Percentiles rank a stretch among this genome's conserved stretches.
These are phyloP conservation scores for Corylus avellana DNA, from an alignment of 306 rosid genomes.

Conservation along the genomic window DNA sequence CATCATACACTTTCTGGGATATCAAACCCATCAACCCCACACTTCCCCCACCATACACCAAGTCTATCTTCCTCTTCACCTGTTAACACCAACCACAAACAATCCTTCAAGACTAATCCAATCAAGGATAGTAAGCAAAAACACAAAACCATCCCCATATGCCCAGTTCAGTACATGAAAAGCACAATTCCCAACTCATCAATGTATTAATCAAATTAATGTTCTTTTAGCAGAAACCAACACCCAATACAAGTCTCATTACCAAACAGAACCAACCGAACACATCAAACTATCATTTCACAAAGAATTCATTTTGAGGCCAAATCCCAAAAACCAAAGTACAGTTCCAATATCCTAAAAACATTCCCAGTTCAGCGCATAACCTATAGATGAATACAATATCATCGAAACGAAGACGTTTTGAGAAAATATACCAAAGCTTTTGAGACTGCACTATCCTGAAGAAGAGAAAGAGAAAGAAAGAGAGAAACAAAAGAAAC, in stretches of 20 bases:
- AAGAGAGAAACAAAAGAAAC: constrained; percentile 17
- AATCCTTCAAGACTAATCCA: constrained; percentile 9
- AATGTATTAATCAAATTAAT: constrained; percentile 20
- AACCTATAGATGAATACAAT: background rate
- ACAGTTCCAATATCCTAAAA: background rate
- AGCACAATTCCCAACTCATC: constrained; percentile 18
- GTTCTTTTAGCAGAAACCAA: constrained; percentile 12
- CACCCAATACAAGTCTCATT: background rate
- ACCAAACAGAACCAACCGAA: constrained; percentile 12
- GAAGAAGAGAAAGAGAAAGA: constrained; percentile 19
- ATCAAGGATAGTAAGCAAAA: constrained; percentile 23
- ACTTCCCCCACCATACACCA: constrained; percentile 96
- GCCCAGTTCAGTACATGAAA: constrained; percentile 4
- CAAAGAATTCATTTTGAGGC: background rate
- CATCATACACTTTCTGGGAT: constrained; percentile 79
- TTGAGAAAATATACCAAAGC: constrained; percentile 6
- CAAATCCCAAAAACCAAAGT: constrained; percentile 1
- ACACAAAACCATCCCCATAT: background rate
- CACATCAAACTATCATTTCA: constrained; percentile 5
- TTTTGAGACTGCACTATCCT: constrained; percentile 18
- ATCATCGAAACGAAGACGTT: constrained; percentile 14
- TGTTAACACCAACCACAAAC: constrained; percentile 30
- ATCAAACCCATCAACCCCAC: constrained; percentile 89
- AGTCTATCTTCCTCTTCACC: constrained; percentile 78
- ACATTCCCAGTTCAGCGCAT: constrained; percentile 18